These are phyloP conservation scores for Scutellaria barbata DNA, from an alignment of 257 asterid genomes.

Conservation along the genomic window DNA sequence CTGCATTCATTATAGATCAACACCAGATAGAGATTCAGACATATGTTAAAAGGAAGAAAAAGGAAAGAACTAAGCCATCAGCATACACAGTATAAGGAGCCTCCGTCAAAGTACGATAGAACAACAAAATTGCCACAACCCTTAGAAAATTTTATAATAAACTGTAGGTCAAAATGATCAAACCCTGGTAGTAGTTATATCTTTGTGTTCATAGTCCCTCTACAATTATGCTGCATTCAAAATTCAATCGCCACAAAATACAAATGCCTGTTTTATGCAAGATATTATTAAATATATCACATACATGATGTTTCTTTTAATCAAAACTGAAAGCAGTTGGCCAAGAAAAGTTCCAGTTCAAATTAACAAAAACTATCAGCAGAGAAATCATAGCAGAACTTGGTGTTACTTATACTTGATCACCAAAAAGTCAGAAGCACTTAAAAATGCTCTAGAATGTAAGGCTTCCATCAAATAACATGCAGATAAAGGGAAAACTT, in stretches of 20 bases:
- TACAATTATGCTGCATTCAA: conserved; percentile 4
- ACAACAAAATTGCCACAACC: background rate
- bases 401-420: conserved; percentile 9
- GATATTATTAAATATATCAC: conserved; percentile 3
- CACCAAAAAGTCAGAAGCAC: conserved; percentile 6
- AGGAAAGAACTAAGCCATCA: background rate
- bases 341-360: background rate
- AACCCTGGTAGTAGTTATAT: background rate
- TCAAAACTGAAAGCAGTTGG: conserved; percentile 1
- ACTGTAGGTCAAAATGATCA: background rate
- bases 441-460: conserved; percentile 13
- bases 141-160: background rate
- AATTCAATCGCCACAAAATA: background rate
- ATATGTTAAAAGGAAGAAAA: background rate
- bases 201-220: background rate
- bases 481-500: background rate
- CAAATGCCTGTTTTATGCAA: background rate
- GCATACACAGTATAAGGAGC: background rate
- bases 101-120: background rate
- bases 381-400: conserved; percentile 14
- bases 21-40: background rate
- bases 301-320: background rate
- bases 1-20: background rate
- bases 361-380: background rate
- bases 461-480: conserved; percentile 9